These are phyloP conservation scores for Arabidopsis arenosa DNA, from an alignment of 345 rosid genomes.

Conservation along the genomic window DNA sequence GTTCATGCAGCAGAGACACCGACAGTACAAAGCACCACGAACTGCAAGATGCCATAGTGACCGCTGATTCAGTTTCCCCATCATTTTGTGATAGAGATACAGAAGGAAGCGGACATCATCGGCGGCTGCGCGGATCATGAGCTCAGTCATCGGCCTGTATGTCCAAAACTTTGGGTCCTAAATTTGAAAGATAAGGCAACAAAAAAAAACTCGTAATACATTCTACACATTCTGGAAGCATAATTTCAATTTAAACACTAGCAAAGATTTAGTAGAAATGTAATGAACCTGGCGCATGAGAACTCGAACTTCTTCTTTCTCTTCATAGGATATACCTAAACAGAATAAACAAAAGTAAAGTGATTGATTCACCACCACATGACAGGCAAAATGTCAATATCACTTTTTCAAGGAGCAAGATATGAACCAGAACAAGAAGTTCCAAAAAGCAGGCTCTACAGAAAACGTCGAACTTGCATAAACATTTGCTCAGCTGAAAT, in stretches of 20 bases:
- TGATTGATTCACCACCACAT: conserved; percentile 17
- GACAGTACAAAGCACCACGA: conserved; percentile 80
- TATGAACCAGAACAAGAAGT: conserved; percentile 38
- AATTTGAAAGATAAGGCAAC: conserved; percentile 3
- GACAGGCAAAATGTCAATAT: conserved; percentile 9
- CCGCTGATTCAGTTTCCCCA: conserved; percentile 67
- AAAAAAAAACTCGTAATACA: background rate
- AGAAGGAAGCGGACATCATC: conserved; percentile 97
- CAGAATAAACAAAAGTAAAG: conserved; percentile 11
- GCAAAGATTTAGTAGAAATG: background rate
- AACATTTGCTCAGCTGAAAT: conserved; percentile 36
- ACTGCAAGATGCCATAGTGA: conserved; percentile 84
- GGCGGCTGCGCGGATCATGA: conserved; percentile 92
- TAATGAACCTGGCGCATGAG: conserved; percentile 82
- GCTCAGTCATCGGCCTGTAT: conserved; percentile 78
- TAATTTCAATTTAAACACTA: background rate
- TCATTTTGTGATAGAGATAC: conserved; percentile 77
- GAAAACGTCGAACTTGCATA: conserved; percentile 31
- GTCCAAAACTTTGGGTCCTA: conserved; percentile 96
- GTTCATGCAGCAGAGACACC: conserved; percentile 81
- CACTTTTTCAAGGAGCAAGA: conserved; percentile 36
- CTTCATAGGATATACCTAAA: conserved; percentile 81
- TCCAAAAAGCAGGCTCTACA: conserved; percentile 40
- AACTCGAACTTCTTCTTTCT: conserved; percentile 95
- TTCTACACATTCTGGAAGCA: conserved; percentile 2